These are phyloP conservation scores for Murraya paniculata DNA, from an alignment of 345 rosid species.

Conservation along the genomic window DNA sequence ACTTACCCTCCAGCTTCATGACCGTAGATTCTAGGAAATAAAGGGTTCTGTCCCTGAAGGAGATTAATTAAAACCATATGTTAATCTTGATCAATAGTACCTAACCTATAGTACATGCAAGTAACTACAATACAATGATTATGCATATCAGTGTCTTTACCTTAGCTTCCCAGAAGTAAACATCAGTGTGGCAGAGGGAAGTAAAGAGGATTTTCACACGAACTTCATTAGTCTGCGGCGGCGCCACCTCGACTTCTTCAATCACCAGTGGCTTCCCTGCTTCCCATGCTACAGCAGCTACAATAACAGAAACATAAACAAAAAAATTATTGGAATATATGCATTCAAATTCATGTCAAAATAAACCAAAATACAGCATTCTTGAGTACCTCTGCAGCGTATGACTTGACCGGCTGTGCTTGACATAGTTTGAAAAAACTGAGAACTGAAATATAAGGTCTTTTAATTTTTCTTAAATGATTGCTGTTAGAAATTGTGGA, in stretches of 20 bases:
- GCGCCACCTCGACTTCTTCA: constrained; percentile 52
- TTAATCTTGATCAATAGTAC: no score
- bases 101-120: no score
- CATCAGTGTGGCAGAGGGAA: constrained; percentile 35
- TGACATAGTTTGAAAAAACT: background rate
- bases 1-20: constrained; percentile 30
- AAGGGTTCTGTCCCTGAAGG: constrained; percentile 22
- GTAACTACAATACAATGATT: no score
- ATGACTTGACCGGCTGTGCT: constrained; percentile 21
- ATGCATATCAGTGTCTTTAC: background rate
- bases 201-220: constrained; percentile 33
- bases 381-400: constrained; percentile 11
- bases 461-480: background rate
- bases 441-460: background rate
- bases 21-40: constrained; percentile 30
- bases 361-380: no score
- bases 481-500: background rate
- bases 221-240: constrained; percentile 35
- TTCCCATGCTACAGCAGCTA: constrained; percentile 57
- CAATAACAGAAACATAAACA: background rate
- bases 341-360: no score
- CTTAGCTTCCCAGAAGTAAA: constrained; percentile 41
- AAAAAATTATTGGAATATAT: background rate
- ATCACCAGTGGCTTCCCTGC: constrained; percentile 54
- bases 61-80: no score